Conservation (phyloP, 2,329 filamentous ascomycete species). For the Davidsoniella eucalypti region DNA sequence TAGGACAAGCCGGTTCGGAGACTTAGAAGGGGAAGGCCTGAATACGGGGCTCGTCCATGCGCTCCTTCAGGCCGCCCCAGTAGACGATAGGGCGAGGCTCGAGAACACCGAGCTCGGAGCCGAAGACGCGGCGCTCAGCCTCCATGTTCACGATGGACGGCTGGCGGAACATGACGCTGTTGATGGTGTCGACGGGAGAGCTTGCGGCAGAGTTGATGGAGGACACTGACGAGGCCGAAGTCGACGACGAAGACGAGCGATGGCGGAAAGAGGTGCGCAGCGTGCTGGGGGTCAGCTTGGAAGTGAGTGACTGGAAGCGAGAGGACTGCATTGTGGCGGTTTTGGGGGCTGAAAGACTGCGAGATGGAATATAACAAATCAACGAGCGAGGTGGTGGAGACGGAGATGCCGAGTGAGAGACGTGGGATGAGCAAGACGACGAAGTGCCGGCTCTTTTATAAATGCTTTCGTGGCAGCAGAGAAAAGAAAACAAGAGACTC, state of each 20-base stretch:
- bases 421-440: not conserved
- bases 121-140: slow-evolving; percentile 37
- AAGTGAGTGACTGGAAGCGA: slow-evolving; percentile 32
- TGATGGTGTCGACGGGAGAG: slow-evolving; percentile 34
- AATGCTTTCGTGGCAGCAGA: not conserved
- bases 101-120: slow-evolving; percentile 36
- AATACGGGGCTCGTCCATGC: slow-evolving; percentile 23
- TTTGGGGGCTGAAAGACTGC: not conserved
- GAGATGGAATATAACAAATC: not conserved
- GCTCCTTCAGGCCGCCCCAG: slow-evolving; percentile 46
- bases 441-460: not conserved
- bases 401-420: slow-evolving; percentile 16
- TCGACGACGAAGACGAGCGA: slow-evolving; percentile 31
- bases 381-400: slow-evolving; percentile 21
- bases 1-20: not conserved
- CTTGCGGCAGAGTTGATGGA: slow-evolving; percentile 21
- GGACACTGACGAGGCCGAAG: slow-evolving; percentile 13
- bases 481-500: slow-evolving; percentile 4
- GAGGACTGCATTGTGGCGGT: slow-evolving; percentile 28
- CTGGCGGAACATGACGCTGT: slow-evolving; percentile 41
- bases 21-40: slow-evolving; percentile 11
- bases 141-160: slow-evolving; percentile 40
- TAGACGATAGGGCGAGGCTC: slow-evolving; percentile 47
- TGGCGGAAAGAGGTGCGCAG: slow-evolving; percentile 35
- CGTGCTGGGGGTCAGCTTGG: slow-evolving; percentile 31